Evolutionary conservation across 2,329 filamentous ascomycete species (phyloP).

Genomic region (Penicillium sp.): DNA sequence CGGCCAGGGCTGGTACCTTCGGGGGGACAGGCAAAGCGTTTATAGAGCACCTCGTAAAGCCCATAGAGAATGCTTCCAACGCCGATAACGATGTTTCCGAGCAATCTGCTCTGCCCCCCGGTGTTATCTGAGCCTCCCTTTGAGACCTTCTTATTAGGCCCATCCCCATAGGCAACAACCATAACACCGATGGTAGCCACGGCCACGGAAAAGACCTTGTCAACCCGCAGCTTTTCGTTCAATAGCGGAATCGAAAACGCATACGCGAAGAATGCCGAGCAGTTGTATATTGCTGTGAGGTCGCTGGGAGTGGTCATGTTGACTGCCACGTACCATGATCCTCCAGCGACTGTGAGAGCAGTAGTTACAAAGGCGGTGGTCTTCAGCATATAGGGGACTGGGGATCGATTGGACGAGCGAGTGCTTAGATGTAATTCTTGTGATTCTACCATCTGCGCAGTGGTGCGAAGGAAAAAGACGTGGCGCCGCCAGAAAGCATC

Average conservation of each 20-base stretch:
- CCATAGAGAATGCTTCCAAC: conserved; percentile 89
- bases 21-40: conserved; percentile 86
- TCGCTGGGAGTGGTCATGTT: conserved; percentile 90
- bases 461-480: conserved; percentile 61
- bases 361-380: conserved; percentile 81
- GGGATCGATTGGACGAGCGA: conserved; percentile 45
- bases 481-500: conserved; percentile 79
- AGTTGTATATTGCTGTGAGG: conserved; percentile 98
- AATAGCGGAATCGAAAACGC: conserved; percentile 91
- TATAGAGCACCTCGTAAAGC: conserved; percentile 96
- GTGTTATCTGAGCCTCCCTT: conserved; percentile 47
- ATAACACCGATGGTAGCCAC: conserved; percentile 88
- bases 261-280: conserved; percentile 97
- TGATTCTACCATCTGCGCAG: conserved; percentile 81
- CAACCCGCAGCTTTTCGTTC: conserved; percentile 75
- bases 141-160: conserved; percentile 52
- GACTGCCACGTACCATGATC: conserved; percentile 94
- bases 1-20: conserved; percentile 80
- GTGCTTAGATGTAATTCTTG: conserved; percentile 66
- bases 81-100: conserved; percentile 91
- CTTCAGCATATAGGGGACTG: conserved; percentile 71
- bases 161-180: conserved; percentile 92
- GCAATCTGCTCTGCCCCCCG: conserved; percentile 62
- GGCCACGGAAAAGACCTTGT: conserved; percentile 82
- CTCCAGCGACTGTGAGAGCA: conserved; percentile 82